Conservation (phyloP, 768 basidiomycete species). For the Fibroporia radiculosa region DNA sequence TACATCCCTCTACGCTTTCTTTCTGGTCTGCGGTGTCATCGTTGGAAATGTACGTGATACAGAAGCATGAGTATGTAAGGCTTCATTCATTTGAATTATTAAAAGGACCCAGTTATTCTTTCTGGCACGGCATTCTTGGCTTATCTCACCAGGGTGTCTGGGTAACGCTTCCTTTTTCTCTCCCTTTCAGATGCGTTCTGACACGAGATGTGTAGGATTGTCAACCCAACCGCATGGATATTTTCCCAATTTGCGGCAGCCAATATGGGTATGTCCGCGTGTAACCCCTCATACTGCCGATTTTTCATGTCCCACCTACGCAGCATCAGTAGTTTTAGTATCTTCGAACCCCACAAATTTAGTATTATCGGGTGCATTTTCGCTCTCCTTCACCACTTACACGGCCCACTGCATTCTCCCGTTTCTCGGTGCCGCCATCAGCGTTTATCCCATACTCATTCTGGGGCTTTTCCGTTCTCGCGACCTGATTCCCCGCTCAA, state of each 20-base stretch:
- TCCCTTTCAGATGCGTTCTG: not conserved
- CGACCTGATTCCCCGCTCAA: slow-evolving; percentile 44
- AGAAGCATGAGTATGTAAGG: not conserved
- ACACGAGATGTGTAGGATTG: slow-evolving; percentile 15
- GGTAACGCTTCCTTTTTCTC: slow-evolving; percentile 14
- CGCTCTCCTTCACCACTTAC: slow-evolving; percentile 68
- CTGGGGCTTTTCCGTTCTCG: slow-evolving; percentile 46
- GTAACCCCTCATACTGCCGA: not conserved
- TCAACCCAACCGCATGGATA: slow-evolving; percentile 54
- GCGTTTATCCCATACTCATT: slow-evolving; percentile 55
- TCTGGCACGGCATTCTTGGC: slow-evolving; percentile 87
- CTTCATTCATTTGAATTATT: not conserved
- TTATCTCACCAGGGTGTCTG: slow-evolving; percentile 73
- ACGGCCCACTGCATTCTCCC: slow-evolving; percentile 81
- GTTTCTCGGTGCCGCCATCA: slow-evolving; percentile 53
- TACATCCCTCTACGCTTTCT: slow-evolving; percentile 76
- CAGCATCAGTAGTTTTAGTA: slow-evolving; percentile 51
- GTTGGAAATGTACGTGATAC: slow-evolving; percentile 63
- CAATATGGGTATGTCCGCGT: slow-evolving; percentile 44
- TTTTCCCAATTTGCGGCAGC: slow-evolving; percentile 74
- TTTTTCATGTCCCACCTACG: not conserved
- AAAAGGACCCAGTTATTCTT: slow-evolving; percentile 78
- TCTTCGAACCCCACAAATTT: slow-evolving; percentile 94
- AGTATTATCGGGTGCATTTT: slow-evolving; percentile 83
- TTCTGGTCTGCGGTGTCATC: slow-evolving; percentile 66